phyloP scores from a whole-genome alignment of 768 basidiomycete genomes.

The Amanita exitialis region DNA sequence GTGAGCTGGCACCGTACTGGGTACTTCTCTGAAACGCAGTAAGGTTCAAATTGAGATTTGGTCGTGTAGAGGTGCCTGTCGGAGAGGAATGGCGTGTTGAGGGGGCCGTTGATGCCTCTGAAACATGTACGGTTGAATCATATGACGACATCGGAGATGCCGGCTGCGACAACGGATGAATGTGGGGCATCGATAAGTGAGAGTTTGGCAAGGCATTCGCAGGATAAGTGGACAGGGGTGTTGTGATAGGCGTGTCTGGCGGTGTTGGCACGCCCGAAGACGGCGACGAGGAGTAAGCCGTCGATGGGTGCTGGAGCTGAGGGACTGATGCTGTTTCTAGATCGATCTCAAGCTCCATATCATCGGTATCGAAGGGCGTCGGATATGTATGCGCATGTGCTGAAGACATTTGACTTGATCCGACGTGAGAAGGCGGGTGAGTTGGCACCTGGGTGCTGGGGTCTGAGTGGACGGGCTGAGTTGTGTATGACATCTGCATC shows the following conservation, averaged over 20 bases:
- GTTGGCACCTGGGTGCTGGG: conserved; percentile 15
- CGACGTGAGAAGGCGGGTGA: conserved; percentile 10
- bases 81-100: conserved; percentile 23
- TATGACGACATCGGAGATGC: conserved; percentile 39
- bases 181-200: conserved; percentile 17
- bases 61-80: conserved; percentile 10
- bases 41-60: conserved; percentile 15
- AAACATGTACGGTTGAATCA: conserved; percentile 13
- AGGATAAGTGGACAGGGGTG: conserved; percentile 32
- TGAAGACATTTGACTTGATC: conserved; percentile 10
- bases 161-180: conserved; percentile 27
- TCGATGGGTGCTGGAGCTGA: conserved; percentile 14
- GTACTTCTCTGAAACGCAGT: conserved; percentile 12
- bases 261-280: conserved; percentile 33
- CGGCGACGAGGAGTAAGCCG: conserved; percentile 26
- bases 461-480: conserved; percentile 23
- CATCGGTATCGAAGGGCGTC: conserved; percentile 59
- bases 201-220: conserved; percentile 21
- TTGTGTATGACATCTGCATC: conserved; percentile 38
- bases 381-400: conserved; percentile 20
- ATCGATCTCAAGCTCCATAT: conserved; percentile 76
- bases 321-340: conserved; percentile 20
- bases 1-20: conserved; percentile 10
- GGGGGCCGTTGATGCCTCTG: conserved; percentile 17
- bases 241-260: conserved; percentile 43